Conservation (phyloP, 2,329 filamentous ascomycete species). For the Tolypocladium guangdongense region DNA sequence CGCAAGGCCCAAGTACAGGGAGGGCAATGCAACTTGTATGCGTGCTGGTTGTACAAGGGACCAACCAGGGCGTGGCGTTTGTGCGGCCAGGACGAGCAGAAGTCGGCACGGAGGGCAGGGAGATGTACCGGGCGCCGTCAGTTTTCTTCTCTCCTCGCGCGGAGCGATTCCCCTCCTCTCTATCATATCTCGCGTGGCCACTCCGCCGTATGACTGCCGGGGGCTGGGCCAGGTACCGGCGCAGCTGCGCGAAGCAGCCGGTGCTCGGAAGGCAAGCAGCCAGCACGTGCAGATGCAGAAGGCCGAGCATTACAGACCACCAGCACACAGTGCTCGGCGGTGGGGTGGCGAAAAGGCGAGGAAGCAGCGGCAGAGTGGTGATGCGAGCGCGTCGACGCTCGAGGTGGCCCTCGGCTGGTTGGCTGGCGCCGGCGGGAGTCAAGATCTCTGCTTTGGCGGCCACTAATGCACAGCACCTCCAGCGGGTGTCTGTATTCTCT, state of each 20-base stretch:
- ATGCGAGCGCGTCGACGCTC: neutral
- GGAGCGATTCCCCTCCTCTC: too few relatives aligned
- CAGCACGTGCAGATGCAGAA: neutral
- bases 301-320: neutral
- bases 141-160: neutral
- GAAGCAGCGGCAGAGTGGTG: neutral
- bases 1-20: neutral
- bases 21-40: too few relatives aligned
- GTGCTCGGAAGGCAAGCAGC: neutral
- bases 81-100: too few relatives aligned
- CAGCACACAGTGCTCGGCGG: neutral
- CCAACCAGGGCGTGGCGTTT: too few relatives aligned
- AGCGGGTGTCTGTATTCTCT: neutral
- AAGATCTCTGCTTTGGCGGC: constrained; percentile 21
- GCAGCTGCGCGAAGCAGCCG: neutral
- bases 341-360: constrained; percentile 6
- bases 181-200: neutral
- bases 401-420: constrained; percentile 8
- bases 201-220: neutral
- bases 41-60: too few relatives aligned
- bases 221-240: neutral
- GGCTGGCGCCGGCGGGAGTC: constrained; percentile 14
- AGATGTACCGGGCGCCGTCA: too few relatives aligned
- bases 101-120: too few relatives aligned
- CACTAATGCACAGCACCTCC: constrained; percentile 20